Evolutionary conservation across 441 rosid species (phyloP).

Genomic region (Arabidopsis hybrid): DNA sequence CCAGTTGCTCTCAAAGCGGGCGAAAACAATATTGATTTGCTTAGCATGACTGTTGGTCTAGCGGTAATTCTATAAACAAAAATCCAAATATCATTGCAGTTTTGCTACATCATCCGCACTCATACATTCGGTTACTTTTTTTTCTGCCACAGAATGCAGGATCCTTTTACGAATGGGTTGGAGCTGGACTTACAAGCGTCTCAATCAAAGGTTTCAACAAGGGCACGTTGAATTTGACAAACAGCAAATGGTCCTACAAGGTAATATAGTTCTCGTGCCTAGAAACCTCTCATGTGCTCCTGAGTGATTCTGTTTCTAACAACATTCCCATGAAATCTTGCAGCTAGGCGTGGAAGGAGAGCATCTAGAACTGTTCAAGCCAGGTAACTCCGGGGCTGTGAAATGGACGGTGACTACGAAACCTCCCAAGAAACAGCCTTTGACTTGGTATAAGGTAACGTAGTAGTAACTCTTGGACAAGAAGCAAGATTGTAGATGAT

Average conservation of each 20-base stretch:
- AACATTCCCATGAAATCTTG: slow-evolving; percentile 26
- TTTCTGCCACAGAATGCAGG: slow-evolving; percentile 78
- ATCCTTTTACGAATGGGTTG: slow-evolving; percentile 77
- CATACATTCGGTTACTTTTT: slow-evolving; percentile 1
- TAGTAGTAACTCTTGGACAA: neutral
- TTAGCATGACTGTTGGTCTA: slow-evolving; percentile 93
- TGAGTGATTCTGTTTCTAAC: slow-evolving; percentile 21
- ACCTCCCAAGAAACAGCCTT: slow-evolving; percentile 79
- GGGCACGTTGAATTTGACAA: slow-evolving; percentile 76
- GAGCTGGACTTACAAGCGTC: slow-evolving; percentile 86
- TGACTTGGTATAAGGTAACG: slow-evolving; percentile 95
- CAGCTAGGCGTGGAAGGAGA: slow-evolving; percentile 94
- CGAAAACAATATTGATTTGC: slow-evolving; percentile 75
- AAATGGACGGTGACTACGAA: slow-evolving; percentile 72
- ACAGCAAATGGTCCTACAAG: slow-evolving; percentile 82
- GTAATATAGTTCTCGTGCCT: slow-evolving; percentile 48
- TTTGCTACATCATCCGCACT: neutral
- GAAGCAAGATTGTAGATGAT: slow-evolving; percentile 22
- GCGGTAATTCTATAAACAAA: slow-evolving; percentile 58
- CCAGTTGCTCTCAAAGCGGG: slow-evolving; percentile 78
- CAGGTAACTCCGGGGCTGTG: slow-evolving; percentile 51
- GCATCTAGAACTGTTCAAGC: slow-evolving; percentile 65
- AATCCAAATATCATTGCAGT: slow-evolving; percentile 18
- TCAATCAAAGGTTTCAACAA: slow-evolving; percentile 72
- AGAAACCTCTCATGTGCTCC: slow-evolving; percentile 10